phyloP scores from a whole-genome alignment of 768 basidiomycete genomes.

The Auricularia sp. region DNA sequence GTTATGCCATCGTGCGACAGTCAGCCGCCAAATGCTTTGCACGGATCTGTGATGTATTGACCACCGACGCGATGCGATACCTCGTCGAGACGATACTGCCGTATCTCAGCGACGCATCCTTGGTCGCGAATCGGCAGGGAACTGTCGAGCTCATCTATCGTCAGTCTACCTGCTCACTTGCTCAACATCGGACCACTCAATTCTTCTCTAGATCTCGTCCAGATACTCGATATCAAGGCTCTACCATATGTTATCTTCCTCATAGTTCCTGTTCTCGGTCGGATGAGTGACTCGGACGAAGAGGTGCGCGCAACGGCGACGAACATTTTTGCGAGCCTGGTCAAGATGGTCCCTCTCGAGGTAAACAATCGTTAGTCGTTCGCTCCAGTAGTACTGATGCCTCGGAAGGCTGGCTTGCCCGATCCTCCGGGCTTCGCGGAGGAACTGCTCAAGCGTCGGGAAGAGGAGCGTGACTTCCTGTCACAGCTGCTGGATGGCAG shows the following conservation, averaged over 20 bases:
- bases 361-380: conserved; percentile 29
- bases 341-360: conserved; percentile 98
- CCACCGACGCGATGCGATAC: conserved; percentile 73
- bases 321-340: conserved; percentile 92
- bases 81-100: conserved; percentile 83
- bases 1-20: conserved; percentile 83
- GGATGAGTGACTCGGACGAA: conserved; percentile 93
- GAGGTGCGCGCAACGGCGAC: conserved; percentile 88
- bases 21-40: conserved; percentile 81
- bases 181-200: not conserved
- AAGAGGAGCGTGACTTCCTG: conserved; percentile 83
- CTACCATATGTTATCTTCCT: conserved; percentile 95
- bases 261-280: conserved; percentile 88
- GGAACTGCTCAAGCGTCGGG: conserved; percentile 75
- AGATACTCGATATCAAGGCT: conserved; percentile 84
- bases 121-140: conserved; percentile 74
- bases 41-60: conserved; percentile 78
- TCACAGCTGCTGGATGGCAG: conserved; percentile 89
- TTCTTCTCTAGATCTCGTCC: conserved; percentile 64
- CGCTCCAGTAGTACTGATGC: not conserved
- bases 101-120: conserved; percentile 65
- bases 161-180: conserved; percentile 34
- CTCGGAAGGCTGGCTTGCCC: conserved; percentile 77
- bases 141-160: conserved; percentile 85
- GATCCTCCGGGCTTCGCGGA: conserved; percentile 88